Evolutionary conservation across 2,329 filamentous ascomycete genomes (phyloP).

Genomic region (Rosellinia necatrix): DNA sequence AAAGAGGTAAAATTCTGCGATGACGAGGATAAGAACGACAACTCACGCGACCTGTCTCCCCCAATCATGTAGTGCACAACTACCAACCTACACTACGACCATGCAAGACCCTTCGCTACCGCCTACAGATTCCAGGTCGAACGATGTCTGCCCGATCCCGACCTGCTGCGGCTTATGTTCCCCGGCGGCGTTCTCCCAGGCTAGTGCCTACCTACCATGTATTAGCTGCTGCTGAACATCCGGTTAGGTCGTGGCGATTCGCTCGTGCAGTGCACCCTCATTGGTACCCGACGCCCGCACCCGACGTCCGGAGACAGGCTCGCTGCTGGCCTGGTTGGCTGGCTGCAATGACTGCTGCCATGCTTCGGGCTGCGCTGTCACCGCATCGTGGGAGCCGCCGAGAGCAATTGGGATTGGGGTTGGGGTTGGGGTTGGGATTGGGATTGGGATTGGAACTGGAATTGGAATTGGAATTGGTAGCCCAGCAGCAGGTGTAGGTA

Average conservation of each 20-base stretch:
- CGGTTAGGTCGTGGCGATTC: background rate
- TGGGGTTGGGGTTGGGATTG: background rate
- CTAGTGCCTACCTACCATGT: too few relatives aligned
- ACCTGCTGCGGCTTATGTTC: slow-evolving; percentile 5
- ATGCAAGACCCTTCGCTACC: slow-evolving; percentile 5
- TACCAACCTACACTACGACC: too few relatives aligned
- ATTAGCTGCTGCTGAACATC: background rate
- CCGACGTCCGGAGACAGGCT: too few relatives aligned
- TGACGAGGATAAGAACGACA: background rate
- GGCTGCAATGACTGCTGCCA: slow-evolving; percentile 17
- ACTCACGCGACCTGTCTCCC: slow-evolving; percentile 17
- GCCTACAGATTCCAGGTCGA: slow-evolving; percentile 20
- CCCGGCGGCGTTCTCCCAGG: too few relatives aligned
- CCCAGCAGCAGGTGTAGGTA: too few relatives aligned
- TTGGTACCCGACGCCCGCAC: slow-evolving; percentile 18
- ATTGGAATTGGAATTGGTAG: too few relatives aligned
- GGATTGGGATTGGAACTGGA: background rate
- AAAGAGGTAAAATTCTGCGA: background rate
- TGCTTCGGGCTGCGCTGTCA: slow-evolving; percentile 20
- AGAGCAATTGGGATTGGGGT: background rate
- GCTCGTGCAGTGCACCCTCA: too few relatives aligned
- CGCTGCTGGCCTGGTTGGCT: too few relatives aligned
- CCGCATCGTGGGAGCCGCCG: slow-evolving; percentile 21
- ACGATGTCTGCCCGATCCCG: slow-evolving; percentile 5
- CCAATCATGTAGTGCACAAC: background rate